Base-by-base conservation (phyloP, 345 rosid genomes). In the Heritiera littoralis region DNA sequence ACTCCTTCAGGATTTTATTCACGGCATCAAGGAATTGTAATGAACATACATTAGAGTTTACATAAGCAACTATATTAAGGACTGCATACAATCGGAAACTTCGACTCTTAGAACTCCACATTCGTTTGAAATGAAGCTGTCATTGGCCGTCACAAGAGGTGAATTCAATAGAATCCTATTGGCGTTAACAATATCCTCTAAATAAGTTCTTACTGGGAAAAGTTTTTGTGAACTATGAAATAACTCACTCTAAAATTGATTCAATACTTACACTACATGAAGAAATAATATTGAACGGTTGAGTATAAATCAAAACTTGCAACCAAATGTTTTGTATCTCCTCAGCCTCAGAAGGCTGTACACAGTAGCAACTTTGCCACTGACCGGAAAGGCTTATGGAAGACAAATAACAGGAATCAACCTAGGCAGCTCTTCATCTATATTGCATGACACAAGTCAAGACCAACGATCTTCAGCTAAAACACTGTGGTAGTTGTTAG, bases 341-440 rank as follows among this genome's bases (percentile, higher is more conserved):
- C 28, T 66, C 45, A 66, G 48, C 69, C 48, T 66, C 49, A 41
- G 28, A 66, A 66, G 18, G 49, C 51, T 66, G 71, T 23, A 66
- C 46, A 66, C 17, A 5, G 51, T 66, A 17, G 71, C 32, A 64
- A 14, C 7, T 43, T 67, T 67, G 7, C 15, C 72, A 43, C 15
- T 18, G 52, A 67, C n/a, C 40, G 48, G 13, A 66, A 66, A 1
- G 14, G 49, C 72, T 43, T n/a, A 67, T 43, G 30, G 32, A 63
- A n/a, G 8, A 12, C 13, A 66, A 38, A 38, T 40, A 41, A 67
- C 32, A 8, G 30, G 43, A 67, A 43, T 67, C 52, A 41, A 18
- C 52, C 32, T 20, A 9, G 1, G 30, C 15, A 67, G 72, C 52
- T n/a, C 32, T 67, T 67, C 14, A 66, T 40, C 70, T 13, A 41